These are phyloP conservation scores for Kwoniella sp. DNA, from an alignment of 768 basidiomycete species.

Conservation along the genomic window DNA sequence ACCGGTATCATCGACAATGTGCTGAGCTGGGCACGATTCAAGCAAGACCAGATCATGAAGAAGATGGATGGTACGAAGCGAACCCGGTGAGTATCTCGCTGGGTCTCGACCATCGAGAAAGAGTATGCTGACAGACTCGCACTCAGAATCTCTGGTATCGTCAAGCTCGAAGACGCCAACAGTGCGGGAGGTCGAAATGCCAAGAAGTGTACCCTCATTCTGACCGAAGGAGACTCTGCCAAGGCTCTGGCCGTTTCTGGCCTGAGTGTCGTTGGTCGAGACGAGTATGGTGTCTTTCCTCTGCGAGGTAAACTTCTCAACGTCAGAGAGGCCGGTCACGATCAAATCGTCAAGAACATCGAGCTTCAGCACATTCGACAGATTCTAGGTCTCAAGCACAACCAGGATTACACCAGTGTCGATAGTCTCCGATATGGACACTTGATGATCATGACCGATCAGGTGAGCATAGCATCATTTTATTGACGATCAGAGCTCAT, in stretches of 20 bases:
- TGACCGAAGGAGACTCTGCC: constrained; percentile 99
- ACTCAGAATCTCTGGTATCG: constrained; percentile 78
- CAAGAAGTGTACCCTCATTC: constrained; percentile 84
- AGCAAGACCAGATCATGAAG: constrained; percentile 92
- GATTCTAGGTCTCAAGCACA: constrained; percentile 94
- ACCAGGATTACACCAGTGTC: constrained; percentile 76
- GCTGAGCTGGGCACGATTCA: constrained; percentile 94
- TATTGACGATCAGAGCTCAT: background rate
- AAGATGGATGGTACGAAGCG: constrained; percentile 93
- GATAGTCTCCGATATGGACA: constrained; percentile 82
- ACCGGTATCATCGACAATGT: constrained; percentile 88
- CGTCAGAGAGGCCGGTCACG: constrained; percentile 93
- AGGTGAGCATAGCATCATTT: constrained; percentile 63
- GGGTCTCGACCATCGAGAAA: background rate
- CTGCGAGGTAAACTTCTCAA: constrained; percentile 95
- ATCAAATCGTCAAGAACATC: constrained; percentile 96
- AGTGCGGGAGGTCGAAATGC: constrained; percentile 86
- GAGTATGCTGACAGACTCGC: constrained; percentile 8
- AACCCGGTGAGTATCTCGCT: constrained; percentile 65
- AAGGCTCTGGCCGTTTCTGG: constrained; percentile 95
- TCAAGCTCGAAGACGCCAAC: constrained; percentile 95
- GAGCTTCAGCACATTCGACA: constrained; percentile 97
- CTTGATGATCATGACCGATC: constrained; percentile 99
- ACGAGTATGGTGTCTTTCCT: constrained; percentile 97
- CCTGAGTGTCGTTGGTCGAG: constrained; percentile 89